Evolutionary conservation across 140 eudicot genomes (phyloP), one percentile per base, ranked within the genome.

Genomic region (Cichorium intybus): DNA sequence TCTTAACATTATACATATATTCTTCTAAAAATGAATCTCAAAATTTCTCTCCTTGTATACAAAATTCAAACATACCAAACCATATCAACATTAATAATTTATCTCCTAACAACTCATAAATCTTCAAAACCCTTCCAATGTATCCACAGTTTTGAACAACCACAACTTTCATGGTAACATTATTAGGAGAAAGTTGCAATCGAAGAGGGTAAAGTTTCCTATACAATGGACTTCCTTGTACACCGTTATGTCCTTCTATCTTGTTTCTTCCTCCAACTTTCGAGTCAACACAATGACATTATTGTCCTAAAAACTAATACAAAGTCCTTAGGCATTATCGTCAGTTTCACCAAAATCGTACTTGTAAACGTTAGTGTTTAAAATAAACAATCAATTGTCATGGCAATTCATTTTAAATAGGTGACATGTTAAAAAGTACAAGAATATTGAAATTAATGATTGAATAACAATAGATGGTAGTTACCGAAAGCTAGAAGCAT

Each of bases 171-270:
- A 93, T 93, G 20, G 78, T 77, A 12, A 79, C 76, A 34, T 83
- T 93, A 47, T 88, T 93, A 4, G 99, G 99, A 62, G 99, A 97
- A 73, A 93, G 97, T 77, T 88, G 99, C 69, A 93, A 65, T 17
- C 80, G 88, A 48, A 92, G 93, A 28, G 99, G 99, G 56, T 81
- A 92, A 54, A 92, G 92, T 46, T 92, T 77, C 59, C 97, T 95
- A 24, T 92, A 75, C 29, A 88, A 47, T 0, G 96, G 96, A 69
- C 90, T 85, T 2, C 85, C 74, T 0, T 72, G 52, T 97, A 92
- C 33, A 92, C 96, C 0, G 71, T 70, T 21, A 88, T 74, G 24
- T 76, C 76, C 7, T 65, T 43, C 23, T 88, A 56, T 10, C 93
- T 93, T 4, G 86, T 81, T 52, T 81, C 92, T 81, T 87, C 83